Evolutionary conservation across 805 yeast species (phyloP), one percentile per base, ranked within the genome.

Genomic region (Alloascoidea hylecoeti): DNA sequence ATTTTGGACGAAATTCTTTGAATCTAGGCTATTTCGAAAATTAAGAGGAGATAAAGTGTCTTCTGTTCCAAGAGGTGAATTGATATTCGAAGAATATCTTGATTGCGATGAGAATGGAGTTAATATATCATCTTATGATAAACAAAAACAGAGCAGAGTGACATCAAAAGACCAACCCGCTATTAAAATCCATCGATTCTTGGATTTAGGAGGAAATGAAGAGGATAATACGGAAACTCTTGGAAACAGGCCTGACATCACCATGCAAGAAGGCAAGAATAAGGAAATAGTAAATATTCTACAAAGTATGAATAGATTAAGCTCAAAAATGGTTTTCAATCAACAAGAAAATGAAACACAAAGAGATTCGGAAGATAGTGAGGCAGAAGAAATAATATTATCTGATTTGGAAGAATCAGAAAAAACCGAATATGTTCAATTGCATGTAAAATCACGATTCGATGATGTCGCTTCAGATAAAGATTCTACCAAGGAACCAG

Each of bases 1-100:
- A 51, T 92, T 92, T 49, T 92, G 98, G 98, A 84, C 95, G 6
- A 64, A 96, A 44, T 92, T 92, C 50, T 92, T 92, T 65, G 78
- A 84, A 49, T 86, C 96, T 0, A 80, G 85, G 49, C 61, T 92
- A 42, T 92, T 88, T 51, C 67, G 96, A 46, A 73, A 86, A 49
- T 62, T 92, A 23, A 69, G 95, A 53, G 98, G 98, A 41, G 97
- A 92, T 51, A 77, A 75, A 45, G 70, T 85, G 38, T 74, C 77
- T 49, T 58, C 70, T 2, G 78, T 73, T 51, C 84, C 83, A 44
- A 68, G 94, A 44, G 86, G 92, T 38, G 97, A 92, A 56, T 69
- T 77, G 3, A 68, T 86, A 4, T 64, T 92, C 42, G 98, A 92
- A 56, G 78, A 80, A 49, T 92, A 89, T 52, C 61, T 92, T 38